Evolutionary conservation across 495 filamentous ascomycete genomes (phyloP), one percentile per base, ranked within the genome.

Genomic region (Aspergillus ostianus): DNA sequence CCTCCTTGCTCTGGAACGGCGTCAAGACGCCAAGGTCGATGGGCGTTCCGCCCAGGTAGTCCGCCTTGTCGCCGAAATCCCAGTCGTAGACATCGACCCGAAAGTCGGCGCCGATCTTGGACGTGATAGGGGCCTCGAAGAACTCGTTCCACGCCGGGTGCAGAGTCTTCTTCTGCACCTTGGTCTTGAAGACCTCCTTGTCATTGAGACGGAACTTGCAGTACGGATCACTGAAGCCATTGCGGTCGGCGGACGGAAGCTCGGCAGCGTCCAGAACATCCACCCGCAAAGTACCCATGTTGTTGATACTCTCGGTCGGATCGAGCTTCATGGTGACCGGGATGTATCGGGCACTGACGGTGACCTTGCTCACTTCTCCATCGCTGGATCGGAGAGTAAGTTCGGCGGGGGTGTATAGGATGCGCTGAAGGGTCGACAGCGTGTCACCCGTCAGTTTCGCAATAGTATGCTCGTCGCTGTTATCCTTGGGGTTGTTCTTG

Each of bases 241-340:
- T 99, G 29, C 93, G 87, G 68, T 99, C 94, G 51, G 91, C 92
- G 12, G 93, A 83, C 9, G 94, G 94, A 20, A 99, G 85, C 61
- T 97, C 87, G 26, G 85, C 81, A 20, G 89, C 94, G 69, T 96
- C 91, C 51, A 97, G 75, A n/a, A 98, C 80, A 61, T 97, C 91
- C 50, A 98, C 89, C 10, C 91, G 88, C 30, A 99, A 84, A 53
- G 84, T 90, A 56, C 94, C 94, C 87, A 94, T 93, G 75, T 99
- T 99, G 83, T 96, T 98, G 80, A 98, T 96, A 71, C 90, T 95
- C 75, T 99, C 94, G 64, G 82, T 89, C 2, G 93, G 91, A 67
- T 98, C 92, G 55, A 99, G 89, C 56, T 83, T 82, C 94, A 99
- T 99, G 74, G 88, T 84, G 51, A 96, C 84, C 0, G 94, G 94